Evolutionary conservation across 441 rosid species (phyloP), one percentile per base, ranked within the genome.

Genomic region (Omphalea diandra): DNA sequence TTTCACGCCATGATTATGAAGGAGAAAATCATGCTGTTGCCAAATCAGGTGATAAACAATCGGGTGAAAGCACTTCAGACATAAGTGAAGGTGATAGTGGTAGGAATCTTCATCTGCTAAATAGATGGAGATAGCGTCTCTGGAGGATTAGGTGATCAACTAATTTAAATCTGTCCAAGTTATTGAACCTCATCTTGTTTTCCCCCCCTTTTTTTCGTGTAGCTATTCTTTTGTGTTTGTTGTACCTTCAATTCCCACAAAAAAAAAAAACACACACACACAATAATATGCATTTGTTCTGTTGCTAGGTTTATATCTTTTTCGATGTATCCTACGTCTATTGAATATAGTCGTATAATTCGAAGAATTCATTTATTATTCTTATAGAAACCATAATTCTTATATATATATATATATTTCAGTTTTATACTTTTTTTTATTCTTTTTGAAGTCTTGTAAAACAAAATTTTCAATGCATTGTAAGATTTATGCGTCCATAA

Each of bases 61-160:
- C 68, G 38, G 67, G 76, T 56, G 81, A 84, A 38, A 86, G 75
- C 66, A 49, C 80, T 69, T 84, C 84, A 8, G 84, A 73, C 56
- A 73, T 77, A 60, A 80, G 82, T 72, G 85, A 80, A 67, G 85
- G 86, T 56, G 90, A 88, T 69, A 78, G 85, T 60, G 69, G 80
- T 58, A 76, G 86, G 74, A 81, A 61, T 67, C 53, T 85, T 78
- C 83, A 78, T 65, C 87, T 79, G 67, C 84, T 81, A 68, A 76
- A 75, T 36, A 77, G 85, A 68, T 70, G 87, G 90, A 78, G 86
- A 78, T 83, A 74, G 36, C 53, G 7, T 33, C 73, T 20, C 50
- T 70, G 54, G 47, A 71, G 74, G 35, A 80, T 59, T 81, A 82
- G 82, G 82, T 82, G 80, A 79, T 76, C 65, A 55, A 69, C 75